Evolutionary conservation across 2,329 filamentous ascomycete genomes (phyloP), one percentile per base, ranked within the genome.

Genomic region (Chaetomiaceae sp.): DNA sequence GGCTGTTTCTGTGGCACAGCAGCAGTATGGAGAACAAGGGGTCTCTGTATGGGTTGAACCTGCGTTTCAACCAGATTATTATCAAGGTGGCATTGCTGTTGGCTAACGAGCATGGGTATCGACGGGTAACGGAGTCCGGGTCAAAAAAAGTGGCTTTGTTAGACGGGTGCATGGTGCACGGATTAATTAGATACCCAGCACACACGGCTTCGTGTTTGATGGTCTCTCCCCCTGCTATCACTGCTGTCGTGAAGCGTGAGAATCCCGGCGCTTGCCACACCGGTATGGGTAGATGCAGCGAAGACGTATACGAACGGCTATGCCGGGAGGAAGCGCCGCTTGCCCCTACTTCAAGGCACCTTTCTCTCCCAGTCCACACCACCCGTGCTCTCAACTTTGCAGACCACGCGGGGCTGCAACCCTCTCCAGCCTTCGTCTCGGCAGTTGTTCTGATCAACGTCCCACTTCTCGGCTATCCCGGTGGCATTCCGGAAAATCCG

Each of bases 151-250:
- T n/a, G 20, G 22, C n/a, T 38, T 24, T 2, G 11, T 22, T 32
- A 30, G 40, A 42, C 24, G 34, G 19, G n/a, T n/a, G n/a, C n/a
- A 34, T 29, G 34, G 22, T 48, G 34, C 27, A 37, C 32, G 42
- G 42, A 45, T 19, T 39, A 44, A 45, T 19, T 39, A 44, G 46
- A 48, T 48, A 48, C 46, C 46, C 38, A 30, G 15, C 37, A 20
- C 27, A 22, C 33, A 34, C n/a, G n/a, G n/a, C n/a, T n/a, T n/a
- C n/a, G n/a, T n/a, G n/a, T n/a, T n/a, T n/a, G n/a, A n/a, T n/a
- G n/a, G n/a, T n/a, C n/a, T n/a, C n/a, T n/a, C n/a, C n/a, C n/a
- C n/a, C n/a, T n/a, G n/a, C n/a, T n/a, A n/a, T n/a, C n/a, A n/a
- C n/a, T n/a, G n/a, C n/a, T n/a, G n/a, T n/a, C n/a, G n/a, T n/a